Conservation (phyloP, 495 filamentous ascomycete genomes). For the Penicillium angulare region DNA sequence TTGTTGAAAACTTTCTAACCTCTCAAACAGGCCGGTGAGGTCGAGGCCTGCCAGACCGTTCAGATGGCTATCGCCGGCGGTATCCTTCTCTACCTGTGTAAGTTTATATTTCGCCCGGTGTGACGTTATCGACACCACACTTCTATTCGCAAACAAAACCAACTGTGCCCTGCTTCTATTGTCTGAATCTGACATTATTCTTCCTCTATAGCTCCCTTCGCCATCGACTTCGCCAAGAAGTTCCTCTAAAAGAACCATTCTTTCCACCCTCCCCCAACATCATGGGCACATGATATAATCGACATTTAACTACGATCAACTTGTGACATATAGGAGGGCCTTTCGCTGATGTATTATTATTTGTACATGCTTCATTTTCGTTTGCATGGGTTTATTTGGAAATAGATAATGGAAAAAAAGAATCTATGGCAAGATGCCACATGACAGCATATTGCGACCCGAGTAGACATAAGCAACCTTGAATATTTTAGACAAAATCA, state of each 20-base stretch:
- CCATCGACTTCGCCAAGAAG: conserved; percentile 72
- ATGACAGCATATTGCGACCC: background rate
- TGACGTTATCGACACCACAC: too few relatives aligned
- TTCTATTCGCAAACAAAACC: conserved; percentile 8
- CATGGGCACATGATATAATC: conserved; percentile 6
- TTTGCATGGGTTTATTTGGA: conserved; percentile 19
- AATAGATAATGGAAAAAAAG: conserved; percentile 12
- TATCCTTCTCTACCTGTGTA: conserved; percentile 81
- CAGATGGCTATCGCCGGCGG: conserved; percentile 60
- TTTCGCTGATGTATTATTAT: conserved; percentile 10
- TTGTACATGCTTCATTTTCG: conserved; percentile 30
- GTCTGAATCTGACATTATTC: background rate
- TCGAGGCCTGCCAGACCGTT: conserved; percentile 66
- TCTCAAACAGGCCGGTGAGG: conserved; percentile 55
- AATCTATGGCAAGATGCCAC: conserved; percentile 15
- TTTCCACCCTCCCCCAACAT: background rate
- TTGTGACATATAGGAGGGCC: background rate
- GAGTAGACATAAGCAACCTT: background rate
- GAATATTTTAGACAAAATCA: background rate
- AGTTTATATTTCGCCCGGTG: conserved; percentile 29
- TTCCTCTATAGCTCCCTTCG: conserved; percentile 66
- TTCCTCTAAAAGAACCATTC: conserved; percentile 56
- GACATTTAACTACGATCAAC: conserved; percentile 9
- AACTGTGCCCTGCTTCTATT: background rate
- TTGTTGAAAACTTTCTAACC: conserved; percentile 1